Conservation (phyloP, 2,329 filamentous ascomycete species). For the Colletotrichum falcatum region DNA sequence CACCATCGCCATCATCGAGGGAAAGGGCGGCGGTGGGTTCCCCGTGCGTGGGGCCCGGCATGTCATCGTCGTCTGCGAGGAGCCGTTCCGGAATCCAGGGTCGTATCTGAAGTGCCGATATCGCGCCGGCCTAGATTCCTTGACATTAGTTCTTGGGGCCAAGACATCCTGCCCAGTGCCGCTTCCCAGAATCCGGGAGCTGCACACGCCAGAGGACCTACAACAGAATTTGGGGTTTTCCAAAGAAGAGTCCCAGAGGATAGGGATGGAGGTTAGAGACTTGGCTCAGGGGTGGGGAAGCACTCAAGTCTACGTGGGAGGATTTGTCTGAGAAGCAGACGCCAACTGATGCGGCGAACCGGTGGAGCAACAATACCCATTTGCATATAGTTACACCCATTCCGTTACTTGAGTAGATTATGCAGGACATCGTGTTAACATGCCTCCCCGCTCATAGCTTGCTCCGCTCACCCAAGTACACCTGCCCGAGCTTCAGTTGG, state of each 20-base stretch:
- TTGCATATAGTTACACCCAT: slow-evolving; percentile 1
- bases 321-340: slow-evolving; percentile 14
- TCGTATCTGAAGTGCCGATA: slow-evolving; percentile 38
- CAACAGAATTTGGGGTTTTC: slow-evolving; percentile 17
- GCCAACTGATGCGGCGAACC: not conserved
- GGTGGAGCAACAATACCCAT: slow-evolving; percentile 32
- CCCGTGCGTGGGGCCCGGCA: slow-evolving; percentile 33
- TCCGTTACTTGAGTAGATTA: not conserved
- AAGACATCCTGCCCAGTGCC: not conserved
- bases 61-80: slow-evolving; percentile 34
- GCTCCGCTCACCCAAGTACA: slow-evolving; percentile 66
- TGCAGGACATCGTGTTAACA: not conserved
- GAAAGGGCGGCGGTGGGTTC: slow-evolving; percentile 36
- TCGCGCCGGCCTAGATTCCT: slow-evolving; percentile 25
- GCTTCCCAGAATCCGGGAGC: slow-evolving; percentile 21
- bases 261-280: slow-evolving; percentile 24
- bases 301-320: slow-evolving; percentile 24
- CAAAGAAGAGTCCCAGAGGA: slow-evolving; percentile 30
- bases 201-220: slow-evolving; percentile 15
- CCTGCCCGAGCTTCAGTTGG: slow-evolving; percentile 71
- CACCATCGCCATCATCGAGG: slow-evolving; percentile 32
- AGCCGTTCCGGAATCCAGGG: slow-evolving; percentile 29
- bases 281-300: slow-evolving; percentile 34
- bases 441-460: slow-evolving; percentile 53
- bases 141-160: slow-evolving; percentile 31